These are phyloP conservation scores for Erodium texanum DNA, from an alignment of 441 rosid species.

Conservation along the genomic window DNA sequence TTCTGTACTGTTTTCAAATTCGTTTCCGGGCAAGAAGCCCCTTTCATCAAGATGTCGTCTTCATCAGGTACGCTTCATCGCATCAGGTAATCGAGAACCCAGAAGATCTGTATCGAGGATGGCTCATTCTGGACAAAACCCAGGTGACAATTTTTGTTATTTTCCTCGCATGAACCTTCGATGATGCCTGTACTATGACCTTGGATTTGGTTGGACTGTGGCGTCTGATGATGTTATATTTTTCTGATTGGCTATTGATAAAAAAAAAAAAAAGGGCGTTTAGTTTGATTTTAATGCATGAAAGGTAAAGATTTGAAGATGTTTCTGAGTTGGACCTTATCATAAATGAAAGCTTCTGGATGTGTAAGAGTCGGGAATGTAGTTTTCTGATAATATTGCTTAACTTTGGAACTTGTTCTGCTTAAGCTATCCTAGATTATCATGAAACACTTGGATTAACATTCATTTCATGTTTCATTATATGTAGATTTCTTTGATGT, in stretches of 20 bases:
- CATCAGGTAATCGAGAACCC: slow-evolving; percentile 16
- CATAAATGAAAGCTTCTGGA: too few species aligned
- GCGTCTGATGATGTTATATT: background rate
- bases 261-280: background rate
- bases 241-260: background rate
- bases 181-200: background rate
- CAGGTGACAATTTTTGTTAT: slow-evolving; percentile 22
- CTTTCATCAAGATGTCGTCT: slow-evolving; percentile 18
- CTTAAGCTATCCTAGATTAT: background rate
- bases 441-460: background rate
- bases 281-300: background rate
- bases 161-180: background rate
- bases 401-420: background rate
- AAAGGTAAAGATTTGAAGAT: background rate
- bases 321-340: background rate
- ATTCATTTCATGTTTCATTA: too few species aligned
- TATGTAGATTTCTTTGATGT: too few species aligned
- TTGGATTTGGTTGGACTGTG: background rate
- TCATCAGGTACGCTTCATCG: slow-evolving; percentile 17
- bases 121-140: slow-evolving; percentile 27
- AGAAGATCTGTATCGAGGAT: slow-evolving; percentile 18
- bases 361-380: too few species aligned
- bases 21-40: slow-evolving; percentile 20
- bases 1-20: slow-evolving; percentile 16
- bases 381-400: too few species aligned